These are phyloP conservation scores for Jatropha podagrica DNA, from an alignment of 441 rosid genomes.

Conservation along the genomic window DNA sequence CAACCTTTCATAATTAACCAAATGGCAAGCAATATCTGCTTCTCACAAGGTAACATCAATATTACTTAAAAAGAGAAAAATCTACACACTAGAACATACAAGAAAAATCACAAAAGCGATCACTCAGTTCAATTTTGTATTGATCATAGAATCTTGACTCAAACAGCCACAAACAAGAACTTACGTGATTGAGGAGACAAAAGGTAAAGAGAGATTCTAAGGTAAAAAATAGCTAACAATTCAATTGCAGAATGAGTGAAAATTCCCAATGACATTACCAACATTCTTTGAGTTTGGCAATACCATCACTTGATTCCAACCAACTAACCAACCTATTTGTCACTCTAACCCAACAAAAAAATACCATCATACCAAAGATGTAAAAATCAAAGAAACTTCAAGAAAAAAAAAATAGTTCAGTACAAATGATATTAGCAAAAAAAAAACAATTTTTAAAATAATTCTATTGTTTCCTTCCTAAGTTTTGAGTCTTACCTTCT, in stretches of 20 bases:
- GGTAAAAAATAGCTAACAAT: not conserved
- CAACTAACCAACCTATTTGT: too few relatives aligned
- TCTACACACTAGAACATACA: too few relatives aligned
- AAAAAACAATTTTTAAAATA: not conserved
- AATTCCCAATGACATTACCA: not conserved
- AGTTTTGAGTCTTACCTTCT: slow-evolving; percentile 31
- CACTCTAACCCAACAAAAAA: not conserved
- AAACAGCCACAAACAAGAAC: not conserved
- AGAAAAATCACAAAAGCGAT: too few relatives aligned
- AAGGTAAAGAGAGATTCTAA: too few relatives aligned
- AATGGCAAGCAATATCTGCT: too few relatives aligned
- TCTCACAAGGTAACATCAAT: too few relatives aligned
- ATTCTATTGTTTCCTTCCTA: not conserved
- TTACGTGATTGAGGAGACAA: not conserved
- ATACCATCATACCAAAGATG: not conserved
- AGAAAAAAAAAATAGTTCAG: not conserved
- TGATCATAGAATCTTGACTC: too few relatives aligned
- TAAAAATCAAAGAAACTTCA: not conserved
- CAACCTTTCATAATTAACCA: too few relatives aligned
- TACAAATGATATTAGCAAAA: not conserved
- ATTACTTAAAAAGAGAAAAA: too few relatives aligned
- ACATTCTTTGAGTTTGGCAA: not conserved
- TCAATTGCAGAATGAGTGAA: not conserved
- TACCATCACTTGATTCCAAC: not conserved
- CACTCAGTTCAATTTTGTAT: too few relatives aligned